Base-by-base conservation (phyloP, 345 rosid genomes). In the Barbarea vulgaris region DNA sequence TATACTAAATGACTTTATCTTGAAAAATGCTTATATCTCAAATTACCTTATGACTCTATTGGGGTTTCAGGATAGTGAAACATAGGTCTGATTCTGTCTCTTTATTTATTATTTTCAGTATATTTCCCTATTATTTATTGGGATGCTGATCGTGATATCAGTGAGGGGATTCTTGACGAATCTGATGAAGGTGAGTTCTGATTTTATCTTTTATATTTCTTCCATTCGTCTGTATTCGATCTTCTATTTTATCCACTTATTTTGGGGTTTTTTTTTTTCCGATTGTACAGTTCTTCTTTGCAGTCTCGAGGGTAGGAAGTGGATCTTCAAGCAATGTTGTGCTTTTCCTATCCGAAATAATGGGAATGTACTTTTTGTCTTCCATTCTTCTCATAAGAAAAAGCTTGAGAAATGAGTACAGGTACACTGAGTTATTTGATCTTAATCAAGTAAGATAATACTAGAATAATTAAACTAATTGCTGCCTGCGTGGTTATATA, bases 261-360 rank as follows among this genome's bases (percentile, higher is more conserved):
- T 42, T 31, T 55, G 59, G 64, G 37, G 14, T 46, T 24, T 60
- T 67, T 37, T 22, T 27, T 19, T 68, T 67, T 37, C 12, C 3
- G 58, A 6, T 18, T 48, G 13, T 85, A 84, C 87, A 95, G 99
- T 95, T 93, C 81, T 93, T 95, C 94, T 95, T 92, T 87, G 98
- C 98, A 39, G 96, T 95, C 30, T 95, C 99, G 48, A 89, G 97
- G 77, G 96, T 86, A n/a, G 98, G 99, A 67, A 90, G 99, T 83
- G 99, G 98, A 80, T 95, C 99, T 52, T 95, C 97, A 60, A 95
- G 99, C 88, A 93, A 93, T 10, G 96, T 93, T 68, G 97, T 95
- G 47, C 97, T 90, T 39, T 95, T 95, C 75, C 85, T 92, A 31
- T 89, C 99, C 1, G 99, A 95, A 82, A 95, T 93, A 54, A 95